Evolutionary conservation across 108 stramenopile genomes (phyloP).

Genomic region (Epipyxis sp.): DNA sequence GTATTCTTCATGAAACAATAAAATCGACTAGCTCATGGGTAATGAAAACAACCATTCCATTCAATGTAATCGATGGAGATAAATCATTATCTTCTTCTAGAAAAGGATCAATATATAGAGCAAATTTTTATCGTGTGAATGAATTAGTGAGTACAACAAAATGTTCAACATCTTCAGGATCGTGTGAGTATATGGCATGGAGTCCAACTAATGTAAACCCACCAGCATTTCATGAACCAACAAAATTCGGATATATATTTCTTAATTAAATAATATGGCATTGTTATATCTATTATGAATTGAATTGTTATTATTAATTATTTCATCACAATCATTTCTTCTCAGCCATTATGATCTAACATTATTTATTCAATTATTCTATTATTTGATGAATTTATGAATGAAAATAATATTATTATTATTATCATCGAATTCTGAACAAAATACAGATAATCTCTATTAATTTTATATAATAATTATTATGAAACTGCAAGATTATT

Average conservation of each 20-base stretch:
- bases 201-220: not conserved
- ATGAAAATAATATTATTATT: too few relatives aligned
- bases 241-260: slow-evolving; percentile 27
- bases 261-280: too few relatives aligned
- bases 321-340: too few relatives aligned
- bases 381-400: too few relatives aligned
- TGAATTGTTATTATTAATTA: too few relatives aligned
- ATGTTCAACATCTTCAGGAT: not conserved
- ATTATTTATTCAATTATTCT: too few relatives aligned
- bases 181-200: slow-evolving; percentile 34
- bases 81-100: not conserved
- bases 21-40: not conserved
- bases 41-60: not conserved
- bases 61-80: not conserved
- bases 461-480: too few relatives aligned
- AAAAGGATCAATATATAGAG: slow-evolving; percentile 2
- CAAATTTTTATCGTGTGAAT: slow-evolving; percentile 28
- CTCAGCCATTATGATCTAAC: too few relatives aligned
- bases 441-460: too few relatives aligned
- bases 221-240: slow-evolving; percentile 31
- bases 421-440: too few relatives aligned
- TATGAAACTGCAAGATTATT: too few relatives aligned
- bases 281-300: too few relatives aligned
- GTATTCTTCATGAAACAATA: not conserved
- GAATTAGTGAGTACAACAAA: not conserved